phyloP scores from a whole-genome alignment of 495 filamentous ascomycete genomes.

The Aspergillus funiculosus region DNA sequence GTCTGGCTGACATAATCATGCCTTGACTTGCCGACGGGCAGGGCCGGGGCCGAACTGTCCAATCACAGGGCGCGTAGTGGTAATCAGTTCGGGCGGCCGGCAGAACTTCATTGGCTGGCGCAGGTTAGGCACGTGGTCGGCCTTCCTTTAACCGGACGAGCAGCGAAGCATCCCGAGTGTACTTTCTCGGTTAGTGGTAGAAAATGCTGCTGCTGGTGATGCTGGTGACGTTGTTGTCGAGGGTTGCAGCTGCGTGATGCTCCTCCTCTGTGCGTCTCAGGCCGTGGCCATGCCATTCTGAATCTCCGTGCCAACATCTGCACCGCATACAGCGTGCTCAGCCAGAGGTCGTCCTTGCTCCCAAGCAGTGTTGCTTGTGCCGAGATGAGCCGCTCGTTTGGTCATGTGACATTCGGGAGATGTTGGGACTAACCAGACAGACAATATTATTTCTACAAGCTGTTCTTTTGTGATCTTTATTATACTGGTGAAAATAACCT shows the following conservation, averaged over 20 bases:
- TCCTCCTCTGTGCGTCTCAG: not conserved
- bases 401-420: slow-evolving; percentile 16
- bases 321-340: too few relatives aligned
- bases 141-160: slow-evolving; percentile 25
- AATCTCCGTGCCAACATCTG: not conserved
- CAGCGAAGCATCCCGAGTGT: slow-evolving; percentile 18
- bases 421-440: too few relatives aligned
- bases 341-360: not conserved
- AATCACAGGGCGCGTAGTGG: slow-evolving; percentile 30
- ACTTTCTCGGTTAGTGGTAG: not conserved
- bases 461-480: not conserved
- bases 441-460: not conserved
- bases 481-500: not conserved
- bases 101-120: slow-evolving; percentile 26
- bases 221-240: not conserved
- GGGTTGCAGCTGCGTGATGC: not conserved
- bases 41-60: slow-evolving; percentile 29
- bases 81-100: slow-evolving; percentile 35
- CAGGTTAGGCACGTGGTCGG: slow-evolving; percentile 28
- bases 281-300: too few relatives aligned
- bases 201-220: not conserved
- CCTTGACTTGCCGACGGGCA: slow-evolving; percentile 36
- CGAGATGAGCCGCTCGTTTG: slow-evolving; percentile 9
- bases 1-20: slow-evolving; percentile 36
- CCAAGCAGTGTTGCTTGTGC: slow-evolving; percentile 1